Conservation (phyloP, 768 basidiomycete genomes). For the Ramaria sp. region DNA sequence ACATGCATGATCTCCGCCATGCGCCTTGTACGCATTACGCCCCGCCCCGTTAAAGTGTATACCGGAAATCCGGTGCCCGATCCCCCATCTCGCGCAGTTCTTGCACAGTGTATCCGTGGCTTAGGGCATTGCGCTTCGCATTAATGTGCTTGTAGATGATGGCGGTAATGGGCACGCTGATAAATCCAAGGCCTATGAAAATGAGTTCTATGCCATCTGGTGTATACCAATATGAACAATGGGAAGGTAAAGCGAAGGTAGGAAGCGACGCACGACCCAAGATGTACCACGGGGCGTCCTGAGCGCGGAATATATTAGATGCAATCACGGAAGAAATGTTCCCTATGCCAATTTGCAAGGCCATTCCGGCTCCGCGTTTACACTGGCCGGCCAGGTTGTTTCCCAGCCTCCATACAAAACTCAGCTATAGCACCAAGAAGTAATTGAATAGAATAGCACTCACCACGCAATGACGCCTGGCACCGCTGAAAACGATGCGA, state of each 20-base stretch:
- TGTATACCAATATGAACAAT: neutral
- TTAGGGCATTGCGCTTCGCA: constrained; percentile 30
- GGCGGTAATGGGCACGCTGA: constrained; percentile 37
- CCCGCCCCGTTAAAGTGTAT: constrained; percentile 20
- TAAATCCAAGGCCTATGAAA: constrained; percentile 57
- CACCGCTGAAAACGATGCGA: constrained; percentile 50
- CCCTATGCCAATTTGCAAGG: constrained; percentile 56
- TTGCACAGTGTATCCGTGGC: constrained; percentile 12
- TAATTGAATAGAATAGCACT: neutral
- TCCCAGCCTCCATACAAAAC: constrained; percentile 38
- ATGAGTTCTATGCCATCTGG: constrained; percentile 54
- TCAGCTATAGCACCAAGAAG: neutral
- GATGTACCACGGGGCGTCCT: constrained; percentile 50
- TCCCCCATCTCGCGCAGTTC: constrained; percentile 39
- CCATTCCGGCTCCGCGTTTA: constrained; percentile 60
- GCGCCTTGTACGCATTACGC: too few relatives aligned
- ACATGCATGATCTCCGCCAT: too few relatives aligned
- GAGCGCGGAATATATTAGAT: constrained; percentile 47
- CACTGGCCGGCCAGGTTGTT: constrained; percentile 61
- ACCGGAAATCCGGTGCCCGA: constrained; percentile 52
- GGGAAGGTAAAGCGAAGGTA: neutral
- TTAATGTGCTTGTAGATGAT: constrained; percentile 49
- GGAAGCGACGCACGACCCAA: constrained; percentile 37
- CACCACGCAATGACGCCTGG: constrained; percentile 58
- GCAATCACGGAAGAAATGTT: constrained; percentile 59